A percentile compares a stretch with the other conserved stretches of the same genome.
Conservation (phyloP, 129 eudicot species). For the Cynara cardunculus region DNA sequence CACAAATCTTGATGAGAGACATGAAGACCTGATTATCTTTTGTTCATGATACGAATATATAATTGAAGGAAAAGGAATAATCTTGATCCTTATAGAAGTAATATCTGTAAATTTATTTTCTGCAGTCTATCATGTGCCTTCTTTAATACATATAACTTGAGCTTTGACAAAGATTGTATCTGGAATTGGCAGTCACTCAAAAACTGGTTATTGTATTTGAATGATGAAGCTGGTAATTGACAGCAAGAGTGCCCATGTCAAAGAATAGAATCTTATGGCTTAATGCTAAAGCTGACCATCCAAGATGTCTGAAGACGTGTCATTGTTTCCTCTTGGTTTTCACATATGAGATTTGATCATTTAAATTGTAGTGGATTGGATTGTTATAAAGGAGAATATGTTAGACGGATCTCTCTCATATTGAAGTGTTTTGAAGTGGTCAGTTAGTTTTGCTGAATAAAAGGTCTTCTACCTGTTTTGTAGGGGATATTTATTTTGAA, state of each 20-base stretch:
- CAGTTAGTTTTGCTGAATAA: too few relatives aligned
- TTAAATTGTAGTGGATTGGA: not conserved
- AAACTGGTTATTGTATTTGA: not conserved
- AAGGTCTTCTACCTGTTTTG: too few relatives aligned
- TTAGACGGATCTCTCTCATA: too few relatives aligned
- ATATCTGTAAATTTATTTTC: not conserved
- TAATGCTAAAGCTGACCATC: not conserved
- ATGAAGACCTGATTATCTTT: not conserved
- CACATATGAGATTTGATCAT: not conserved
- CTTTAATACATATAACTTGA: not conserved
- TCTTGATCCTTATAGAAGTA: not conserved
- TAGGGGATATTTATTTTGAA: too few relatives aligned
- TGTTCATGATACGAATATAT: not conserved
- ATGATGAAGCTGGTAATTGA: not conserved
- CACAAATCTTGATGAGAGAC: not conserved
- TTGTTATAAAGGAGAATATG: not conserved
- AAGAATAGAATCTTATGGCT: not conserved
- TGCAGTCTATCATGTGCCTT: not conserved
- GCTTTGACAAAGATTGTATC: not conserved
- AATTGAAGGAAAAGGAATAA: not conserved
- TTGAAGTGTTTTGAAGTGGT: too few relatives aligned
- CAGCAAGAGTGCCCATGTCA: not conserved
- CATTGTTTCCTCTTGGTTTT: too few relatives aligned
- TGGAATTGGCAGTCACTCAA: not conserved
- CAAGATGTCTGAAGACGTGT: not conserved